Evolutionary conservation across 306 rosid species (phyloP), one percentile per base, ranked within the genome.

Genomic region (Inga oerstediana): DNA sequence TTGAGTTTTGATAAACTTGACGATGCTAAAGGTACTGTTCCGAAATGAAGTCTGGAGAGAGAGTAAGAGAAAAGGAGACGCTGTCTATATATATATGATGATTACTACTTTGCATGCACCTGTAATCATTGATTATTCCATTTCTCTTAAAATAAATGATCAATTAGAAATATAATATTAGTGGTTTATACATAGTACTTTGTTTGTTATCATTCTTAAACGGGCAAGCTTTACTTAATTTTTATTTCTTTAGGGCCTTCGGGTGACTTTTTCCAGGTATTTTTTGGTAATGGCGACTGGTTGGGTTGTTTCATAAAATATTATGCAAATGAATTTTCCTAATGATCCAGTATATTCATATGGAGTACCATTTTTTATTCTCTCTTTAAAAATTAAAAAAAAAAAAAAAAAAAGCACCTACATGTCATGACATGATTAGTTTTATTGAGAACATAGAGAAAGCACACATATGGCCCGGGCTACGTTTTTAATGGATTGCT

Each of bases 111-210:
- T 58, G 76, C 76, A 72, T 72, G 59, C 76, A 24, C 59, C 52
- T 3, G 76, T 73, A 49, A 65, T 77, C 39, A 79, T 54, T 84
- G 72, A 30, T 39, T 35, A 20, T 65, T 51, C 65, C 45, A 22
- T 65, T 51, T 74, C 43, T 27, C 20, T 43, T 59, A 45, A 43
- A 82, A 43, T 46, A 56, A 82, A 83, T 15, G 39, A 58, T 7
- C n/a, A 22, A 62, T 20, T 15, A 22, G 35, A 81, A 49, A 37
- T 22, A 54, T 51, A 37, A 64, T 81, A 69, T n/a, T 70, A 34
- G 59, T 13, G 76, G 15, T 45, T 45, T 7, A 10, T 22, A 59
- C 66, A n/a, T n/a, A 3, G 4, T 5, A 7, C 6, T 24, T 1
- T 72, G 0, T 15, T 72, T 15, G 39, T 72, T 24, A 46, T 46